Evolutionary conservation across 768 basidiomycete species (phyloP), one percentile per base, ranked within the genome.

Genomic region (Pleurotus giganteus): DNA sequence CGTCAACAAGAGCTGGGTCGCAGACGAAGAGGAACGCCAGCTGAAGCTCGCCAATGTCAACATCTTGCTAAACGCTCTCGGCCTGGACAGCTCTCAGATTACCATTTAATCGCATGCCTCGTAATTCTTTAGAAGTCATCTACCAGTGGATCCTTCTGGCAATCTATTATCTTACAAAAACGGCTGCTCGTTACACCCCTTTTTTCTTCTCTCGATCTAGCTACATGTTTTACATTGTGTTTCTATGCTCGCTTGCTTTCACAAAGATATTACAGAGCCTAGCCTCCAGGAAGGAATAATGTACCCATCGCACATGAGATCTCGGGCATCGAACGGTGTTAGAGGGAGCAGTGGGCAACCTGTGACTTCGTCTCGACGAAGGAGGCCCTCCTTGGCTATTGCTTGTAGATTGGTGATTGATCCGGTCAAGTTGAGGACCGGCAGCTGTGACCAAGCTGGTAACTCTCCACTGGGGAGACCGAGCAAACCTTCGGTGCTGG

Each of bases 31-130:
- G 53, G 86, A 89, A 57, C 78, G 86, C 58, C 75, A 79, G 55
- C 82, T 86, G 61, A 93, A 91, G 73, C 74, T 97, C 60, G 85
- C 85, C 51, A 98, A 98, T 71, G 93, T 98, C 63, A 94, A 99
- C 73, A 76, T 96, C 57, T 91, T 93, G 69, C 72, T 93, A 66
- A 86, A 90, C 66, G 90, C 91, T 39, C 74, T 93, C 53, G 88
- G 88, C 28, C 61, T 79, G 69, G 77, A 79, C 62, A 78, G 77
- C 62, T 89, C 88, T 65, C 88, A 88, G 71, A 89, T 90, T 61
- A 75, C 82, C 70, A 64, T 80, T 71, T 80, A 71, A 75, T 63
- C 50, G 58, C 50, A 45, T 65, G 44, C 65, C n/a, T n/a, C n/a
- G n/a, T n/a, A n/a, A n/a, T n/a, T n/a, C n/a, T n/a, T n/a, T n/a